Evolutionary conservation across 352 stramenopile genomes (phyloP).

Genomic region (Thalassiosira pacifica): DNA sequence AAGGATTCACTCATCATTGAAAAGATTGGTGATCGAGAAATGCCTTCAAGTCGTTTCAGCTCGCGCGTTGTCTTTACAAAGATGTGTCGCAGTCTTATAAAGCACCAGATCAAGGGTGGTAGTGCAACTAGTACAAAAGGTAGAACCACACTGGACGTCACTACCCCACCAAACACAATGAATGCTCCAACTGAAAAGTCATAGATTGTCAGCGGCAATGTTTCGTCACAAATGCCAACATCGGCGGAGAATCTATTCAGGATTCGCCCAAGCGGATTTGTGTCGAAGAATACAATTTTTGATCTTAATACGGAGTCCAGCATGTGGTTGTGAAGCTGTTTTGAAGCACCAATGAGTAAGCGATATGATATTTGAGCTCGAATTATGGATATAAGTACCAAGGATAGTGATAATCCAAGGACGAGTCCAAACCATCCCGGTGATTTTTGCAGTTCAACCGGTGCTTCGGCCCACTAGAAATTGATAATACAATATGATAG

Average conservation of each 20-base stretch:
- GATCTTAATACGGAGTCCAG: conserved; percentile 89
- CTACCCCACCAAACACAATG: conserved; percentile 82
- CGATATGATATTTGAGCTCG: conserved; percentile 70
- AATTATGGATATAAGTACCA: background rate
- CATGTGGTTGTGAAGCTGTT: conserved; percentile 90
- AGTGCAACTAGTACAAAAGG: conserved; percentile 80
- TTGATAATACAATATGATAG: no score
- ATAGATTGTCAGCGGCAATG: conserved; percentile 82
- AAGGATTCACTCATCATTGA: conserved; percentile 90
- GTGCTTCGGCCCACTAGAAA: no score
- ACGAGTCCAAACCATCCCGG: no score
- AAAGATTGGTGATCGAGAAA: conserved; percentile 92
- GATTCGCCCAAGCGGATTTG: conserved; percentile 91
- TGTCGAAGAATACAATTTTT: conserved; percentile 94
- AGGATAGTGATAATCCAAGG: no score
- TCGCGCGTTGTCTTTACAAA: conserved; percentile 89
- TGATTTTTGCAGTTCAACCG: no score
- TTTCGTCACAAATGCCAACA: conserved; percentile 89
- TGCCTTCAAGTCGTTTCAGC: conserved; percentile 94
- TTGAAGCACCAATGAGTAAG: conserved; percentile 77
- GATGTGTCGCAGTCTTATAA: conserved; percentile 68
- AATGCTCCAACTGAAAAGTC: conserved; percentile 81
- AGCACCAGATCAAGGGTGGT: conserved; percentile 80
- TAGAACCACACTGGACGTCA: conserved; percentile 81
- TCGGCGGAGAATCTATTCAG: conserved; percentile 89